Conservation (phyloP, 805 yeast species). For the Kuraishia ogatae region DNA sequence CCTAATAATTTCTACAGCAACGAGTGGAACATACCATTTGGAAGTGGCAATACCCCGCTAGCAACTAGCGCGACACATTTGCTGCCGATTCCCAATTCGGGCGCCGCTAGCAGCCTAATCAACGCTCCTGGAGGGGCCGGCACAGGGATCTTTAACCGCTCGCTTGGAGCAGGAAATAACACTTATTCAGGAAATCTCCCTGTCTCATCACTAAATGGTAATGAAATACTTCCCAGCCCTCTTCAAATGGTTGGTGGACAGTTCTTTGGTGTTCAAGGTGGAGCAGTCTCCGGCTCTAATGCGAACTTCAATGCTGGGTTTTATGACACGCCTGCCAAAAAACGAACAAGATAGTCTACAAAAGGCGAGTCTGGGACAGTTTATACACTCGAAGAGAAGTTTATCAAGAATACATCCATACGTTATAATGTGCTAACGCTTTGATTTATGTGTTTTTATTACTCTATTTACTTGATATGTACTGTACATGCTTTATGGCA, state of each 20-base stretch:
- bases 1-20: slow-evolving; percentile 69
- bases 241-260: slow-evolving; percentile 16
- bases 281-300: background rate
- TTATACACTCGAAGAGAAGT: background rate
- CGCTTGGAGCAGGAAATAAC: slow-evolving; percentile 3
- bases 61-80: slow-evolving; percentile 21
- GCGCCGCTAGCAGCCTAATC: background rate
- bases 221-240: slow-evolving; percentile 17
- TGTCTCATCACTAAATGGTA: slow-evolving; percentile 6
- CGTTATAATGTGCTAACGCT: background rate
- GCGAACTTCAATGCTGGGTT: background rate
- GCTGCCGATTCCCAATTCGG: slow-evolving; percentile 9
- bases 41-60: slow-evolving; percentile 29
- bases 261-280: background rate
- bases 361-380: background rate
- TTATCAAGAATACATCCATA: background rate
- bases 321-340: slow-evolving; percentile 2
- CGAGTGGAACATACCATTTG: slow-evolving; percentile 45
- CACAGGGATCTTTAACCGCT: background rate
- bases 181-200: slow-evolving; percentile 4
- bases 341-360: background rate
- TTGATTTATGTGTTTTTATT: too few relatives aligned
- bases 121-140: slow-evolving; percentile 9
- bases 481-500: too few relatives aligned
- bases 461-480: too few relatives aligned